A percentile compares a stretch with the other conserved stretches of the same genome.
Evolutionary conservation across 2,329 filamentous ascomycete species (phyloP).

Genomic region (Alternaria novae-zelandiae): DNA sequence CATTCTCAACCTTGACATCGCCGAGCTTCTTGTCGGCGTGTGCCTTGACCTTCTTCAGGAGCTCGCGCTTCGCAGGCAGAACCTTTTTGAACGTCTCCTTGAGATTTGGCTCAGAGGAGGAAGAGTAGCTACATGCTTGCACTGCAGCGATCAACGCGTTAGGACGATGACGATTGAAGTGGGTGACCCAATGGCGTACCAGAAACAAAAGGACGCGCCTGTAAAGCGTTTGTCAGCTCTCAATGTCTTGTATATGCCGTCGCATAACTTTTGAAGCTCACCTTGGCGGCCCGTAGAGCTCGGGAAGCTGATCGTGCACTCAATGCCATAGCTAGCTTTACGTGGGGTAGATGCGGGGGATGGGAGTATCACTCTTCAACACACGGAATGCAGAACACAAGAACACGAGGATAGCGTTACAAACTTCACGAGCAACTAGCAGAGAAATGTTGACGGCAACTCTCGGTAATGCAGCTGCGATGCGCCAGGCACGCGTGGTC

Average conservation of each 20-base stretch:
- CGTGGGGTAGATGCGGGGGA: constrained; percentile 41
- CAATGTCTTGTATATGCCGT: not conserved
- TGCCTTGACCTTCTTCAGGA: constrained; percentile 91
- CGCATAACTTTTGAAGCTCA: constrained; percentile 48
- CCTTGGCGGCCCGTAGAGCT: constrained; percentile 69
- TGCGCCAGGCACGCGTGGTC: constrained; percentile 27
- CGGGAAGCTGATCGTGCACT: constrained; percentile 67
- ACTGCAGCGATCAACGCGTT: constrained; percentile 32
- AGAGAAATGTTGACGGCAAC: constrained; percentile 35
- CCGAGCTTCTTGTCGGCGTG: constrained; percentile 83
- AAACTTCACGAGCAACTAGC: constrained; percentile 3
- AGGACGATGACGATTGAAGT: constrained; percentile 8
- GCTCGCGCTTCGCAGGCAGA: constrained; percentile 91
- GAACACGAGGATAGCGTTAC: constrained; percentile 5
- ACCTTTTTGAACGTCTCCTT: constrained; percentile 83
- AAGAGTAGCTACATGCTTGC: constrained; percentile 68
- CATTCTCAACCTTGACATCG: constrained; percentile 92
- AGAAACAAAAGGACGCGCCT: constrained; percentile 41
- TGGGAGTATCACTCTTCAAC: constrained; percentile 17
- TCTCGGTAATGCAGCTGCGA: constrained; percentile 30
- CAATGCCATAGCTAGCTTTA: constrained; percentile 63
- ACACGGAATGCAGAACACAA: constrained; percentile 3
- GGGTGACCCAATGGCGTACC: constrained; percentile 41
- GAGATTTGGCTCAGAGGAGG: constrained; percentile 82
- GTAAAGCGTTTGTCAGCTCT: constrained; percentile 27